Base-by-base conservation (phyloP, 768 basidiomycete species). In the Tephrocybe sp. region DNA sequence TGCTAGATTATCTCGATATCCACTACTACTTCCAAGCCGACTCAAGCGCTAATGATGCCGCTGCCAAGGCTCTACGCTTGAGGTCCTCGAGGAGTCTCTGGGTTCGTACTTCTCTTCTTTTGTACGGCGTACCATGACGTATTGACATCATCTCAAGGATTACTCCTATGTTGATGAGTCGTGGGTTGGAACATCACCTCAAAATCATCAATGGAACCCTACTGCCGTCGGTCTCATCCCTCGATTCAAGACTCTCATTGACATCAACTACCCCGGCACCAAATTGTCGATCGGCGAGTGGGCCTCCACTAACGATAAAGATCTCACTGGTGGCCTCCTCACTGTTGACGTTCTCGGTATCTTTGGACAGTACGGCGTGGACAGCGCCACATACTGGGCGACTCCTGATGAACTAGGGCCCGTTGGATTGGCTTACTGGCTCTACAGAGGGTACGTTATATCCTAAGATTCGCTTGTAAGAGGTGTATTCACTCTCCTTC, bases 11-110 rank as follows among this genome's bases (percentile, higher is more conserved):
- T 61, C 73, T 81, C 46, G 80, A 80, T 58, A 73, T 81, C 50
- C 80, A 81, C 53, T 81, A 80, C 58, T 81, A 81, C 66, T 80
- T 73, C 71, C 69, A 70, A 45, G 57, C 77, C 10, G 79, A 80
- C 55, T 78, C 77, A 7, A 79, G 76, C 51, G 74, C 77, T n/a
- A 76, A 78, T 56, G 74, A 80, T 58, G 77, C 57, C 37, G 71
- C 75, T 24, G 75, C 79, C 4, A 76, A 79, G 59, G 79, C 80
- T 17, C 65, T 79, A 33, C 68, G 79, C 8, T 62, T 81, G 45
- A 68, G 80, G 37, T 69, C 71, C 66, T 76, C 78, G 21, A 73
- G 79, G n/a, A 75, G 75, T 50, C 65, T 77, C 28, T 81, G 79
- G 79, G 77, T 75, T 57, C 36, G 65, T 56, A 36, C n/a, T 36